These are phyloP conservation scores for Microsporum canis DNA, from an alignment of 2,329 filamentous ascomycete genomes.

Conservation along the genomic window DNA sequence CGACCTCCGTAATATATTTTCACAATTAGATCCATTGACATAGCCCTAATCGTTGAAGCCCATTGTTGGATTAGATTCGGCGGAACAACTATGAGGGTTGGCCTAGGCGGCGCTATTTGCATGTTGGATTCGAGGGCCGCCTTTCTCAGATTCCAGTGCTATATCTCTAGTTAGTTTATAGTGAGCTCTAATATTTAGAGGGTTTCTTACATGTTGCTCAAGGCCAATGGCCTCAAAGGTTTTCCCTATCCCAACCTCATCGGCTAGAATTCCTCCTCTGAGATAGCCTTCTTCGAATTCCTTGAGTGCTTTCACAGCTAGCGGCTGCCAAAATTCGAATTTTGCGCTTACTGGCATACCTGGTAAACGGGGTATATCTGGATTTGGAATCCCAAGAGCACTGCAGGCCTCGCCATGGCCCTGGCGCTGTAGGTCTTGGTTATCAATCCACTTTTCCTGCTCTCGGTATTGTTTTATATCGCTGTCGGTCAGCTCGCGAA, in stretches of 20 bases:
- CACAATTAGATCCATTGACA: neutral
- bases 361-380: neutral
- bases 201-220: neutral
- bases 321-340: constrained; percentile 2
- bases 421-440: neutral
- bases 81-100: constrained; percentile 2
- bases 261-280: constrained; percentile 73
- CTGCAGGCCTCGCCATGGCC: neutral
- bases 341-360: neutral
- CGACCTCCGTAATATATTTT: neutral
- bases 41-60: neutral
- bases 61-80: constrained; percentile 3
- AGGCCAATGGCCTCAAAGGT: constrained; percentile 97
- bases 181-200: neutral
- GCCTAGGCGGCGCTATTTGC: neutral
- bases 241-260: constrained; percentile 95
- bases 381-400: neutral
- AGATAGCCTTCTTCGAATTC: neutral
- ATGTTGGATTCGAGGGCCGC: neutral
- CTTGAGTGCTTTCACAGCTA: neutral
- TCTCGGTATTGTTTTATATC: neutral
- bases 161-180: neutral
- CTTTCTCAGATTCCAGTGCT: neutral
- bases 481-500: neutral
- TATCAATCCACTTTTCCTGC: constrained; percentile 1